These are phyloP conservation scores for Penicillium manginii DNA, from an alignment of 495 filamentous ascomycete genomes.

Conservation along the genomic window DNA sequence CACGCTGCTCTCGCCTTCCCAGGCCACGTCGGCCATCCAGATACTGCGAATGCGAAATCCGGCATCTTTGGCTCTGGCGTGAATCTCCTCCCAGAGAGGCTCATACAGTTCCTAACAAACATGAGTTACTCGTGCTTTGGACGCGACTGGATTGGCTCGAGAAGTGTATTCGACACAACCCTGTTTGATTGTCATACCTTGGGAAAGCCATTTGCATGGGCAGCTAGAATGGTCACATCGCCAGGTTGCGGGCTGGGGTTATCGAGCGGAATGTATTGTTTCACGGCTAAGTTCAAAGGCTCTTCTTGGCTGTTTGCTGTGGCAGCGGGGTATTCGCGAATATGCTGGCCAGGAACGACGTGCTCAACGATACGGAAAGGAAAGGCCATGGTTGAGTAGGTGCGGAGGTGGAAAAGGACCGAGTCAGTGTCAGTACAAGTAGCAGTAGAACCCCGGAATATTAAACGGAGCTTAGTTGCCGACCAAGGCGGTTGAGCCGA, in stretches of 20 bases:
- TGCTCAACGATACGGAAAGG: constrained; percentile 64
- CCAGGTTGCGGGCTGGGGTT: constrained; percentile 66
- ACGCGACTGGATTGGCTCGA: not conserved
- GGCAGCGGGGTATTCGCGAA: constrained; percentile 70
- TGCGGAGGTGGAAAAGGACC: not conserved
- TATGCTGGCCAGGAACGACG: constrained; percentile 65
- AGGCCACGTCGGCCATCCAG: constrained; percentile 83
- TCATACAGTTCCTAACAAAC: constrained; percentile 76
- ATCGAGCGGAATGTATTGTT: constrained; percentile 79
- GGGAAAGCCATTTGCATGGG: constrained; percentile 88
- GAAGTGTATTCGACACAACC: not conserved
- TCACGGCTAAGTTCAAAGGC: constrained; percentile 68
- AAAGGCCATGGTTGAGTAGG: constrained; percentile 25
- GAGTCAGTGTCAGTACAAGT: not conserved
- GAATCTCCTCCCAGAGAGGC: constrained; percentile 80
- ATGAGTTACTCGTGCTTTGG: constrained; percentile 5
- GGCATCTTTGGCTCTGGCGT: constrained; percentile 51
- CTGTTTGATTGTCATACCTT: constrained; percentile 56
- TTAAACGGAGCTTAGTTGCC: constrained; percentile 9
- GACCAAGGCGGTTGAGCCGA: constrained; percentile 12
- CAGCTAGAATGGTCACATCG: constrained; percentile 81
- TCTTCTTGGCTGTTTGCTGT: constrained; percentile 66
- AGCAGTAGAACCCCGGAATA: constrained; percentile 8
- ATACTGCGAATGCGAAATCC: constrained; percentile 76
- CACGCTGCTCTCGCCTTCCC: constrained; percentile 75